These are phyloP conservation scores for Cryptococcus sp. DNA, from an alignment of 1,284 basidiomycete genomes.

Conservation along the genomic window DNA sequence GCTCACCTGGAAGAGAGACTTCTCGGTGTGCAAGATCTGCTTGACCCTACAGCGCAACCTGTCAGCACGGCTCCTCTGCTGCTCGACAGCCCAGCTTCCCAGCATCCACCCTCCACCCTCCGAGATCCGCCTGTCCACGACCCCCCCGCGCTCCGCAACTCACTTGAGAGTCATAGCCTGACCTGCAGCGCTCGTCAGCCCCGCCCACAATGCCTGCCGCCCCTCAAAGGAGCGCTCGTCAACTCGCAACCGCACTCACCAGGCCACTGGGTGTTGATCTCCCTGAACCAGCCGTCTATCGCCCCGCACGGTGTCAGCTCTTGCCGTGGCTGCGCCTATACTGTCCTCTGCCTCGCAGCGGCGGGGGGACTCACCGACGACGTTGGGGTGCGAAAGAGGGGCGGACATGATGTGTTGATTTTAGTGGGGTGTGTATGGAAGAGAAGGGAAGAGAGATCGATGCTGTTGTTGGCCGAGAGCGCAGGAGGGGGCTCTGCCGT, in stretches of 20 bases:
- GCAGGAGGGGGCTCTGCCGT: too few species aligned
- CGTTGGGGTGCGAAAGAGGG: constrained; percentile 16
- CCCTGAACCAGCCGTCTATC: constrained; percentile 95
- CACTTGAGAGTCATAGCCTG: constrained; percentile 87
- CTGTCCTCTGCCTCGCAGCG: too few species aligned
- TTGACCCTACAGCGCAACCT: constrained; percentile 60
- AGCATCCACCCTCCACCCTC: neutral
- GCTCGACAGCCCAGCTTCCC: neutral
- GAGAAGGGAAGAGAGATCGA: constrained; percentile 1
- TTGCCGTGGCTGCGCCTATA: neutral
- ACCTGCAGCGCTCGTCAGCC: constrained; percentile 45
- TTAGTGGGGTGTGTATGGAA: neutral
- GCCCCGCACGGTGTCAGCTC: neutral
- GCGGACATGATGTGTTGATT: constrained; percentile 15
- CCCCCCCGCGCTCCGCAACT: constrained; percentile 12
- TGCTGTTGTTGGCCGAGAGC: too few species aligned
- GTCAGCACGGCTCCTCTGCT: constrained; percentile 4
- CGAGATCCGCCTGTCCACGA: too few species aligned
- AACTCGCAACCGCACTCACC: constrained; percentile 51
- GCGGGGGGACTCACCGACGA: constrained; percentile 13
- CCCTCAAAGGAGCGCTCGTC: constrained; percentile 1
- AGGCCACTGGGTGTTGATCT: constrained; percentile 96
- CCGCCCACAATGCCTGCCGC: neutral
- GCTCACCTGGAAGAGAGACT: constrained; percentile 67
- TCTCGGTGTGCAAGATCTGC: constrained; percentile 91